Evolutionary conservation across 2,329 filamentous ascomycete genomes (phyloP).

Genomic region (Nemania abortiva): DNA sequence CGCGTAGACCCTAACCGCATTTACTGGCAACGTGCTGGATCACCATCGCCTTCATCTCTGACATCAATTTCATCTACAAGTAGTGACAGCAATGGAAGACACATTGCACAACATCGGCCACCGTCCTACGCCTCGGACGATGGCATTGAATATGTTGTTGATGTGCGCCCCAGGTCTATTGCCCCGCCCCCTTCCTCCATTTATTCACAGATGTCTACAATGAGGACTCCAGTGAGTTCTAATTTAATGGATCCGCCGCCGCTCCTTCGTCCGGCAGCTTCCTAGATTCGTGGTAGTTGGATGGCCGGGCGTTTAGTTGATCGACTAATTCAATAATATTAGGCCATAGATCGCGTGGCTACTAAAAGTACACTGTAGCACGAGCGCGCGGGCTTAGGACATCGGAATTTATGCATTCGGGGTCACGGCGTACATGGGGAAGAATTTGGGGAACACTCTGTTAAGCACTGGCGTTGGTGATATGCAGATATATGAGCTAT

Average conservation of each 20-base stretch:
- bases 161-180: constrained; percentile 71
- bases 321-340: constrained; percentile 5
- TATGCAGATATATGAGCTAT: constrained; percentile 11
- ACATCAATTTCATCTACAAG: constrained; percentile 8
- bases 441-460: not conserved
- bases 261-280: constrained; percentile 60
- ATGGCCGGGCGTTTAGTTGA: constrained; percentile 5
- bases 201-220: constrained; percentile 43
- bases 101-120: constrained; percentile 63
- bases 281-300: constrained; percentile 20
- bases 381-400: not conserved
- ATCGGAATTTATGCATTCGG: not conserved
- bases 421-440: not conserved
- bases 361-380: not conserved
- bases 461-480: constrained; percentile 25
- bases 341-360: not conserved
- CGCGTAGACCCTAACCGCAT: constrained; percentile 83
- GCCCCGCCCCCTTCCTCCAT: constrained; percentile 53
- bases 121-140: constrained; percentile 83
- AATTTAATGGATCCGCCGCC: constrained; percentile 63
- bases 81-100: constrained; percentile 8
- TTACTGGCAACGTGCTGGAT: constrained; percentile 79
- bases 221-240: constrained; percentile 57
- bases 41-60: constrained; percentile 5
- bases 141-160: constrained; percentile 77